Evolutionary conservation across 2,329 filamentous ascomycete genomes (phyloP).

Genomic region (Camptophora hylomeconis): DNA sequence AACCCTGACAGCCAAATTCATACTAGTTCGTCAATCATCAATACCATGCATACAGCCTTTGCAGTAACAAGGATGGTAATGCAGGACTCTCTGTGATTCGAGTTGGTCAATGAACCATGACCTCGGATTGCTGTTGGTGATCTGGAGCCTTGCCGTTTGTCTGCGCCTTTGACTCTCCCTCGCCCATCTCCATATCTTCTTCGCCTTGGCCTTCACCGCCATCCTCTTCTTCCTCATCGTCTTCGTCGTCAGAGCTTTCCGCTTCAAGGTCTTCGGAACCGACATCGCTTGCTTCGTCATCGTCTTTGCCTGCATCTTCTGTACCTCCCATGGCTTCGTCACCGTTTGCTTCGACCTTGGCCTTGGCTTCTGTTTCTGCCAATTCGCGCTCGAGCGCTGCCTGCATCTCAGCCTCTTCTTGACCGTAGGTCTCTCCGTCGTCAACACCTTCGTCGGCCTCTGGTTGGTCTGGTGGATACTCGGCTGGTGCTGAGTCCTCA

Average conservation of each 20-base stretch:
- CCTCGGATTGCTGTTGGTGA: slow-evolving; percentile 25
- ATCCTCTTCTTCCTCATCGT: slow-evolving; percentile 48
- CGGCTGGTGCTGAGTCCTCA: slow-evolving; percentile 88
- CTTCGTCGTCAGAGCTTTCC: slow-evolving; percentile 59
- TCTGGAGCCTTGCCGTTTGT: slow-evolving; percentile 20
- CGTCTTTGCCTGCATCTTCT: slow-evolving; percentile 45
- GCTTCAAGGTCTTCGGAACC: slow-evolving; percentile 69
- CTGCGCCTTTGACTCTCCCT: slow-evolving; percentile 27
- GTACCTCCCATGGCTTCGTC: slow-evolving; percentile 66
- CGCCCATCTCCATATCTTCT: slow-evolving; percentile 45
- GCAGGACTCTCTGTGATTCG: too few relatives aligned
- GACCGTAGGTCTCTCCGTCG: slow-evolving; percentile 74
- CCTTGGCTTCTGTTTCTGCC: slow-evolving; percentile 32
- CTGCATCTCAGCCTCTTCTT: slow-evolving; percentile 70
- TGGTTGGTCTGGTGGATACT: slow-evolving; percentile 94
- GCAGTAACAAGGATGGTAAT: too few relatives aligned
- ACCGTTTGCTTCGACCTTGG: slow-evolving; percentile 34
- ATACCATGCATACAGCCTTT: too few relatives aligned
- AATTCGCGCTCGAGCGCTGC: slow-evolving; percentile 44
- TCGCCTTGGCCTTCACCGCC: slow-evolving; percentile 28
- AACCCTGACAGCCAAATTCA: too few relatives aligned
- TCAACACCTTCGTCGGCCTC: slow-evolving; percentile 81
- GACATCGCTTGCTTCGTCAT: slow-evolving; percentile 57
- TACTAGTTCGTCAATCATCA: too few relatives aligned
- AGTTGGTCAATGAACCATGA: slow-evolving; percentile 40